Base-by-base conservation (phyloP, 31 red algal genomes). In the Asparagopsis taxiformis region DNA sequence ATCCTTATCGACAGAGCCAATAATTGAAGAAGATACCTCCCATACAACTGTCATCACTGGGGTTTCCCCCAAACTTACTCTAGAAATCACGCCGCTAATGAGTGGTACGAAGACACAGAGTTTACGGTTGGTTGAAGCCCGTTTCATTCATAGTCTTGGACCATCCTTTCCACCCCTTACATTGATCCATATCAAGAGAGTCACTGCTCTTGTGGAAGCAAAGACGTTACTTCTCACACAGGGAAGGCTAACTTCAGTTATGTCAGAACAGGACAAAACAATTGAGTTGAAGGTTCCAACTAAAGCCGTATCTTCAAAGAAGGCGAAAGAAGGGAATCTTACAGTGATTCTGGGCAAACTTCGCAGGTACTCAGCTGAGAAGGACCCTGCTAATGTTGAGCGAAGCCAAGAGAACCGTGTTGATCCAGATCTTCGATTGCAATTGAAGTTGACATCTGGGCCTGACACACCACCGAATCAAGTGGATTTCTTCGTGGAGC, bases 11-110 rank as follows among this genome's bases (percentile, higher is more conserved):
- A 78, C 72, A 50, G 20, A 33, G 0, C 73, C 66, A 11, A 35
- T 89, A 10, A 43, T 89, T 22, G 85, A 58, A 37, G 62, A 75
- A 37, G 68, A 74, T 55, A 26, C 44, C 37, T 49, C 46, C 20
- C 74, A 79, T 53, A 89, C 85, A 15, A 89, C 85, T 1, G 85
- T 89, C 31, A 79, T 74, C 28, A 51, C 74, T 31, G 85, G 85
- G 59, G 66, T 74, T 30, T 89, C 74, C n/a, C 85, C 85, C 37
- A 72, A 79, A 59, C 68, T 89, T 41, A 58, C 75, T 17, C 53
- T 89, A 11, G 85, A 89, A 68, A 74, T 89, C 9, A 80, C 68
- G 15, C 85, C 85, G 39, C 26, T 89, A 3, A 64, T 89, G 23
- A 74, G 80, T 13, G 85, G 75, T 35, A 66, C 85, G 25, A 50